Evolutionary conservation across 2,329 filamentous ascomycete species (phyloP).

Genomic region (Microdochium bolleyi): DNA sequence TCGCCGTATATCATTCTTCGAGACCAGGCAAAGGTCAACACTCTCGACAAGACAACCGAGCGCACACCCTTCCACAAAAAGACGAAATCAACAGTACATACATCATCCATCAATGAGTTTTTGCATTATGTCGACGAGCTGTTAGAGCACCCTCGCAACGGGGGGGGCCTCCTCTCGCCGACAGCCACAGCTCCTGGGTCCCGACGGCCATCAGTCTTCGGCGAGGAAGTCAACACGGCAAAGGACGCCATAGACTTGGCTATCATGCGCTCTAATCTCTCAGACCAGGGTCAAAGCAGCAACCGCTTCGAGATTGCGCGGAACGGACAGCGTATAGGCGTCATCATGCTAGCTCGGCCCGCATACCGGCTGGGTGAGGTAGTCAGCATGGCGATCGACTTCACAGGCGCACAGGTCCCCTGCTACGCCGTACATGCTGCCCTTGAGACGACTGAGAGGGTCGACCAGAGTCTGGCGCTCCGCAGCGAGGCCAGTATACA

Average conservation of each 20-base stretch:
- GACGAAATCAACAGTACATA: conserved; percentile 15
- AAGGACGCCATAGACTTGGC: conserved; percentile 88
- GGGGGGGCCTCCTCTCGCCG: conserved; percentile 62
- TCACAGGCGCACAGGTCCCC: conserved; percentile 66
- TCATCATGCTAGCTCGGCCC: conserved; percentile 80
- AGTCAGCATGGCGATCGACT: conserved; percentile 78
- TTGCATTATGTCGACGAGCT: conserved; percentile 71
- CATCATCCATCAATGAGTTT: conserved; percentile 55
- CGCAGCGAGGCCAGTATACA: conserved; percentile 80
- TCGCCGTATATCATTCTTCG: conserved; percentile 83
- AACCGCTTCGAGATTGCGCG: conserved; percentile 94
- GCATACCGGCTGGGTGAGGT: conserved; percentile 85
- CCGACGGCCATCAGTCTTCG: conserved; percentile 45
- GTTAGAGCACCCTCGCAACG: conserved; percentile 49
- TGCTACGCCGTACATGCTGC: conserved; percentile 81
- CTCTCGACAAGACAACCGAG: conserved; percentile 28
- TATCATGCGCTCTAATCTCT: conserved; percentile 73
- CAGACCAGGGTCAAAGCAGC: conserved; percentile 65
- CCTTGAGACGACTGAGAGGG: conserved; percentile 79
- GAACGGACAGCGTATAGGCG: conserved; percentile 83
- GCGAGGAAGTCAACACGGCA: conserved; percentile 49
- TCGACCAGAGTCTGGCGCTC: conserved; percentile 73
- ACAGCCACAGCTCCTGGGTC: conserved; percentile 50
- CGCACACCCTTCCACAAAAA: conserved; percentile 10
- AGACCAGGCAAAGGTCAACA: conserved; percentile 66